Conservation (phyloP, 352 stramenopile species). For the Pythium periplocum region DNA sequence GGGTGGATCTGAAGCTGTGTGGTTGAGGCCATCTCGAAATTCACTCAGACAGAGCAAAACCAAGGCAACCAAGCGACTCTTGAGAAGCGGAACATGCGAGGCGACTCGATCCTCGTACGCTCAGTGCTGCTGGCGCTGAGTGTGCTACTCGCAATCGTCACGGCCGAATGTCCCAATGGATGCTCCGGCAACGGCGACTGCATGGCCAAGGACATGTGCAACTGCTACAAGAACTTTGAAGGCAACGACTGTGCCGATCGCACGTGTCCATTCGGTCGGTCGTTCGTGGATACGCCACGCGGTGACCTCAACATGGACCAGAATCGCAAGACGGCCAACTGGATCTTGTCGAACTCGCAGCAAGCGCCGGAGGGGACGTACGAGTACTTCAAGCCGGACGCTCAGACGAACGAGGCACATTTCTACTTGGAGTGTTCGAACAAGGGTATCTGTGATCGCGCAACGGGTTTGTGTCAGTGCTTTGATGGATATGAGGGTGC, state of each 20-base stretch:
- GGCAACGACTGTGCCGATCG: slow-evolving; percentile 79
- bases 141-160: slow-evolving; percentile 10
- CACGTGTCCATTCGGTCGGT: slow-evolving; percentile 82
- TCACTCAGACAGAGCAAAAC: too few relatives aligned
- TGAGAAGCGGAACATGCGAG: too few relatives aligned
- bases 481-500: slow-evolving; percentile 89
- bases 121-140: slow-evolving; percentile 14
- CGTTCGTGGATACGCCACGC: slow-evolving; percentile 89
- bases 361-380: slow-evolving; percentile 60
- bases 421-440: slow-evolving; percentile 94
- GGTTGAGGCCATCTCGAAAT: too few relatives aligned
- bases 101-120: too few relatives aligned
- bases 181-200: slow-evolving; percentile 83
- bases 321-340: slow-evolving; percentile 27
- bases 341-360: slow-evolving; percentile 72
- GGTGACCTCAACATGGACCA: slow-evolving; percentile 92
- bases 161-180: slow-evolving; percentile 66
- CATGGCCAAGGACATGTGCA: slow-evolving; percentile 75
- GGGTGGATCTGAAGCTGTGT: too few relatives aligned
- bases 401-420: slow-evolving; percentile 52
- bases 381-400: slow-evolving; percentile 65
- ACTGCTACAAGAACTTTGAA: slow-evolving; percentile 83
- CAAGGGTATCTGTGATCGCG: slow-evolving; percentile 89
- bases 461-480: slow-evolving; percentile 76
- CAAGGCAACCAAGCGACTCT: too few relatives aligned